These are phyloP conservation scores for Rhizoclosmatium globosum DNA, from an alignment of 192 early-diverging fungal genomes.

Conservation along the genomic window DNA sequence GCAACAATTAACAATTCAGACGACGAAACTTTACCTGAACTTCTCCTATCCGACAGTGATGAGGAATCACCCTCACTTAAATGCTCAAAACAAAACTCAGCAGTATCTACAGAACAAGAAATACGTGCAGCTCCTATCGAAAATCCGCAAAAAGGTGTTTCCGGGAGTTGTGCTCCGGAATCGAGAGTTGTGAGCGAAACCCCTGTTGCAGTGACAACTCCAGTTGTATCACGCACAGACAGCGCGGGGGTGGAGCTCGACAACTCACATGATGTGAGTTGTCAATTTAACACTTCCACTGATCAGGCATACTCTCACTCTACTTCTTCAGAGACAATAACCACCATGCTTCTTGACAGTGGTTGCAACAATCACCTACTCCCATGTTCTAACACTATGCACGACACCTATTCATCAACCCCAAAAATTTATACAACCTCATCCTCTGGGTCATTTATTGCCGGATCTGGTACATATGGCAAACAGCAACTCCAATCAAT, in stretches of 20 bases:
- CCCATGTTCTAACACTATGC: not conserved
- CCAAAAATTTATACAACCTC: not conserved
- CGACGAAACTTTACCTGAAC: no score
- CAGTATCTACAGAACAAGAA: not conserved
- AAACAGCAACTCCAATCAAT: not conserved
- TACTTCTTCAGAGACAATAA: not conserved
- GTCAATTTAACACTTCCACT: not conserved
- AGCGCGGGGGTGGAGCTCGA: not conserved
- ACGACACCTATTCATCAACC: not conserved
- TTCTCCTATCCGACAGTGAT: no score
- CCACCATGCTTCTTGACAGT: not conserved
- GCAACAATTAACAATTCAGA: not conserved
- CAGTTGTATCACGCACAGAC: not conserved
- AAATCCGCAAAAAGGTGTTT: not conserved
- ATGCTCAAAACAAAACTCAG: no score
- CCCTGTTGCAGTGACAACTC: not conserved
- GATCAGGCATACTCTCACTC: not conserved
- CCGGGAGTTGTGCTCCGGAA: not conserved
- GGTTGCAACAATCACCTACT: not conserved
- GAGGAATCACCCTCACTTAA: no score
- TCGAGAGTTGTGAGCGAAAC: not conserved
- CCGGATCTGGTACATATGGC: not conserved
- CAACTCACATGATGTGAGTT: slow-evolving; percentile 1
- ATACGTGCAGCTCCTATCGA: not conserved
- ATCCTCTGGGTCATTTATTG: not conserved